Evolutionary conservation across 805 yeast species (phyloP).

Genomic region (Ogataea saltuana): DNA sequence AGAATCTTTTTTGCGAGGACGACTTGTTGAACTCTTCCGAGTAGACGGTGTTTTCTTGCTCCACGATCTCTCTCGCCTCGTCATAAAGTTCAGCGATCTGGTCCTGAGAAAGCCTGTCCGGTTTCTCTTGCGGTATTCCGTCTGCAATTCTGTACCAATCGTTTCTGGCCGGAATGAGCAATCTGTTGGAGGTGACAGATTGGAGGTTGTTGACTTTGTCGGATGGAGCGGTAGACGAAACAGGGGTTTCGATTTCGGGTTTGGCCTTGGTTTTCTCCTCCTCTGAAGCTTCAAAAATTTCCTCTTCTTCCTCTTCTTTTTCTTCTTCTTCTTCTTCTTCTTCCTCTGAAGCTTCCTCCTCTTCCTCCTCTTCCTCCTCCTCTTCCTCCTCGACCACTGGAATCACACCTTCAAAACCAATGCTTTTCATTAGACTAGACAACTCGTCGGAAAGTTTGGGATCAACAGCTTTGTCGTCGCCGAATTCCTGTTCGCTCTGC

Average conservation of each 20-base stretch:
- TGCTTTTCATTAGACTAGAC: conserved; percentile 59
- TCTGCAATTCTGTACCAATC: conserved; percentile 76
- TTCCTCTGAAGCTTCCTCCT: conserved; percentile 42
- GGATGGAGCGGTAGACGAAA: no score
- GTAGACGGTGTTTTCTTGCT: conserved; percentile 69
- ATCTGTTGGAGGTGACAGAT: conserved; percentile 56
- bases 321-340: conserved; percentile 38
- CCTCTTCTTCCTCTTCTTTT: conserved; percentile 34
- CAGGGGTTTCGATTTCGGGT: no score
- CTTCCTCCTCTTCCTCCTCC: conserved; percentile 38
- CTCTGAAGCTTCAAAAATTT: no score
- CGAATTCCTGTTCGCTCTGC: conserved; percentile 51
- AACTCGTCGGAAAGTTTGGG: conserved; percentile 53
- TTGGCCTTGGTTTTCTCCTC: conserved; percentile 37
- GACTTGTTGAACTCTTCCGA: conserved; percentile 71
- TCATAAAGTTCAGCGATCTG: conserved; percentile 62
- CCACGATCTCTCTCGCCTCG: conserved; percentile 65
- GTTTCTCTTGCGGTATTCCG: conserved; percentile 29
- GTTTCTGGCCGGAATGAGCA: conserved; percentile 58
- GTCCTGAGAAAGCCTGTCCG: conserved; percentile 46
- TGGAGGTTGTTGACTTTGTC: conserved; percentile 38
- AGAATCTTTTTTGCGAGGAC: conserved; percentile 81
- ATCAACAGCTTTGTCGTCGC: conserved; percentile 46
- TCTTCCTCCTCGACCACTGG: conserved; percentile 39
- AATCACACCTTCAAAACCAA: conserved; percentile 57